Conservation (phyloP, 2,329 filamentous ascomycete species). For the Pseudocercospora eumusae region DNA sequence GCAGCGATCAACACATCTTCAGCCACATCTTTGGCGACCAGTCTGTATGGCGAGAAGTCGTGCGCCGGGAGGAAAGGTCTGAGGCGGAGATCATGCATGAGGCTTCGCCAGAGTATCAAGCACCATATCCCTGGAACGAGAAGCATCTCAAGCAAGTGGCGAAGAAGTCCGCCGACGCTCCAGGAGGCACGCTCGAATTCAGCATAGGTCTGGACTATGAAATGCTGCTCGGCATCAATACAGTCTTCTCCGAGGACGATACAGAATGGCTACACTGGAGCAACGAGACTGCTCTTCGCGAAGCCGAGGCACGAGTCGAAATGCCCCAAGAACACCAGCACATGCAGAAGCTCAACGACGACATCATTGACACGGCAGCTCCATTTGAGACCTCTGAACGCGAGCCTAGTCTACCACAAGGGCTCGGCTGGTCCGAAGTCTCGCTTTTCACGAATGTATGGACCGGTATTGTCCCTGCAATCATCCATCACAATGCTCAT, state of each 20-base stretch:
- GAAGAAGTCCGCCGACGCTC: conserved; percentile 41
- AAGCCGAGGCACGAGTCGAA: conserved; percentile 20
- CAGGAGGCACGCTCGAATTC: conserved; percentile 44
- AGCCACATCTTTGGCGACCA: conserved; percentile 38
- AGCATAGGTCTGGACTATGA: conserved; percentile 37
- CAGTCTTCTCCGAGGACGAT: conserved; percentile 34
- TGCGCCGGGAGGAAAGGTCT: conserved; percentile 43
- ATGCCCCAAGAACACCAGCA: conserved; percentile 15
- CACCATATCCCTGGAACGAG: conserved; percentile 20
- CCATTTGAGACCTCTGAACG: conserved; percentile 32
- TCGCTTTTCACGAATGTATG: conserved; percentile 33
- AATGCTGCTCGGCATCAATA: conserved; percentile 32
- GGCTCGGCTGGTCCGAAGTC: conserved; percentile 28
- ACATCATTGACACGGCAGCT: conserved; percentile 28
- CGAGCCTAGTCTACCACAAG: conserved; percentile 26
- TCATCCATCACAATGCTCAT: conserved; percentile 34
- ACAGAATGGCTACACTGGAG: conserved; percentile 32
- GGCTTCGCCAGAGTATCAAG: conserved; percentile 18
- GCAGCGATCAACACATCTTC: conserved; percentile 43
- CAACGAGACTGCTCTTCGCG: conserved; percentile 20
- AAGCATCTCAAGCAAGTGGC: conserved; percentile 29
- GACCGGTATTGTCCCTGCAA: conserved; percentile 30
- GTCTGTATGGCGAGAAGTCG: conserved; percentile 35
- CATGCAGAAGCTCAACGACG: conserved; percentile 23
- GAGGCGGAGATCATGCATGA: conserved; percentile 18